Conservation (phyloP, 2,329 filamentous ascomycete species). For the Graphium sp. region DNA sequence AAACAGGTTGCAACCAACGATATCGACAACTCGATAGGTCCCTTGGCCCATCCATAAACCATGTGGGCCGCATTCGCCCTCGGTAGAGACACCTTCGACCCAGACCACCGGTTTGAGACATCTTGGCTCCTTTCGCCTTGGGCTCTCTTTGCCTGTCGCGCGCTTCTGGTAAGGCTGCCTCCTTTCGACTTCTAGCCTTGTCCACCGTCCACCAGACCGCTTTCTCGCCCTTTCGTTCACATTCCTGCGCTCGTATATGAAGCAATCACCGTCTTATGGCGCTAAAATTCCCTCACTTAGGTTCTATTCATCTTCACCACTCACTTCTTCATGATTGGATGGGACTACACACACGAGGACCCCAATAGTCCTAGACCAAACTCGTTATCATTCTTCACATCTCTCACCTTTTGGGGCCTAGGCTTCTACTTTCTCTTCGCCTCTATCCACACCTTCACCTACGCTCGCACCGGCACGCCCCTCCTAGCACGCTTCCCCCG, state of each 20-base stretch:
- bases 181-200: slow-evolving; percentile 6
- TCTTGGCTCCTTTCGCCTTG: slow-evolving; percentile 64
- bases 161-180: slow-evolving; percentile 26
- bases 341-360: slow-evolving; percentile 25
- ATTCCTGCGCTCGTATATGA: neutral
- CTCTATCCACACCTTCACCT: slow-evolving; percentile 51
- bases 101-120: slow-evolving; percentile 53
- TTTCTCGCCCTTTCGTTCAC: neutral
- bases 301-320: slow-evolving; percentile 53
- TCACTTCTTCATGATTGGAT: slow-evolving; percentile 52
- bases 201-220: too few relatives aligned
- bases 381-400: slow-evolving; percentile 70
- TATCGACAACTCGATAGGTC: too few relatives aligned
- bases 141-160: slow-evolving; percentile 39
- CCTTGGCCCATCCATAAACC: too few relatives aligned
- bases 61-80: slow-evolving; percentile 18
- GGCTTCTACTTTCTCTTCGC: slow-evolving; percentile 62
- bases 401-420: slow-evolving; percentile 67
- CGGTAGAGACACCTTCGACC: slow-evolving; percentile 28
- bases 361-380: slow-evolving; percentile 27
- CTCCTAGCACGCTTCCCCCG: slow-evolving; percentile 44
- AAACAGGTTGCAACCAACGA: too few relatives aligned
- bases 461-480: slow-evolving; percentile 34
- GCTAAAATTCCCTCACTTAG: slow-evolving; percentile 14
- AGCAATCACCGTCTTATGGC: slow-evolving; percentile 2